Evolutionary conservation across 1,284 basidiomycete genomes (phyloP).

Genomic region (Ceratobasidium sp.): DNA sequence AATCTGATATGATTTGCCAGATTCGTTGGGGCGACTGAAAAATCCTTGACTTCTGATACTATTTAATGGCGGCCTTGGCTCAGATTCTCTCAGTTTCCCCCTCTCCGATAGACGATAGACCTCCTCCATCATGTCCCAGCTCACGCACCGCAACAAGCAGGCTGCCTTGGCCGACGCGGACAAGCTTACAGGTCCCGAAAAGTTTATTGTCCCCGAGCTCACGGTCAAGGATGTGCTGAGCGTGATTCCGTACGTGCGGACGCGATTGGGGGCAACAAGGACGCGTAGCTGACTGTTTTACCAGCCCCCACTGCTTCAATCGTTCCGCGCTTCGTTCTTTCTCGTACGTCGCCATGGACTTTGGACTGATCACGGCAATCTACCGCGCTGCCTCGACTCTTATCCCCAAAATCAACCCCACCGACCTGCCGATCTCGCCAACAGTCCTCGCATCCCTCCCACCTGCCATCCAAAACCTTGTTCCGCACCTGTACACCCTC

Average conservation of each 20-base stretch:
- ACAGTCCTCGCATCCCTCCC: conserved; percentile 71
- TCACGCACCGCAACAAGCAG: conserved; percentile 44
- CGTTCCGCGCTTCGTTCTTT: conserved; percentile 86
- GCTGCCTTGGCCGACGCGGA: conserved; percentile 40
- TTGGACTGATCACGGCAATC: conserved; percentile 8
- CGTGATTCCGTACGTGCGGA: conserved; percentile 77
- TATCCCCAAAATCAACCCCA: conserved; percentile 40
- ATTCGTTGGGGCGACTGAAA: conserved; percentile 39
- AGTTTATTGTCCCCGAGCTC: conserved; percentile 77
- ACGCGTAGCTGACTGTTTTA: conserved; percentile 13
- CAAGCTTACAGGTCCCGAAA: conserved; percentile 44
- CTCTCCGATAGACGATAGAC: neutral
- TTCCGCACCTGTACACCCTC: conserved; percentile 68
- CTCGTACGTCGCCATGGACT: conserved; percentile 66
- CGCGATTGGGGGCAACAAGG: neutral
- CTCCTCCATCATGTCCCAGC: conserved; percentile 43
- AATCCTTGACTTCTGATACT: neutral
- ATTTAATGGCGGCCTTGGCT: neutral
- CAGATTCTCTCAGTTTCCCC: neutral
- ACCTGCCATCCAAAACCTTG: conserved; percentile 72
- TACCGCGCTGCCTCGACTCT: conserved; percentile 19
- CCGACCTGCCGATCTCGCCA: conserved; percentile 42
- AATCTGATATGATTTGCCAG: conserved; percentile 23
- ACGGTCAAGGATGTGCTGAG: conserved; percentile 86
- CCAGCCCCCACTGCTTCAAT: conserved; percentile 88